Evolutionary conservation across 2,329 filamentous ascomycete species (phyloP).

Genomic region (Bipolaris bicolor): DNA sequence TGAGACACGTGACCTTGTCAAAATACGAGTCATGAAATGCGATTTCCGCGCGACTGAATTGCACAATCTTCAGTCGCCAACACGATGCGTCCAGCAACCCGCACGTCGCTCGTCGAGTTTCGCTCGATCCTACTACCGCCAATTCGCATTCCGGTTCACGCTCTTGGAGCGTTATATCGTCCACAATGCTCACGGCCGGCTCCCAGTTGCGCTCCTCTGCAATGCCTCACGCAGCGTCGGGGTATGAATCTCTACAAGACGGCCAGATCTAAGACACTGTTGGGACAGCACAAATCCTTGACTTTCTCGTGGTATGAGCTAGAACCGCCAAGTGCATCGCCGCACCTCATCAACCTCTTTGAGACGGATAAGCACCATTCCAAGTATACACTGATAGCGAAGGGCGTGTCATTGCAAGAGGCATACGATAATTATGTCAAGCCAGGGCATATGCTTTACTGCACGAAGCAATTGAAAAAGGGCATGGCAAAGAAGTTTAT

Average conservation of each 20-base stretch:
- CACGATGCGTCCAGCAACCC: slow-evolving; percentile 23
- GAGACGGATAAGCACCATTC: slow-evolving; percentile 2
- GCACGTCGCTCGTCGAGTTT: slow-evolving; percentile 22
- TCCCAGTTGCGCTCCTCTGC: slow-evolving; percentile 8
- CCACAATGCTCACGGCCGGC: slow-evolving; percentile 18
- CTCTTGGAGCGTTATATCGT: slow-evolving; percentile 20
- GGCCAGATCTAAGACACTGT: slow-evolving; percentile 28
- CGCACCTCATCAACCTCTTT: slow-evolving; percentile 30
- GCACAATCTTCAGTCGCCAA: slow-evolving; percentile 5
- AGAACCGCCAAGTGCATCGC: slow-evolving; percentile 12
- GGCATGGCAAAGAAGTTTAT: slow-evolving; percentile 4
- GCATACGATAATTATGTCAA: slow-evolving; percentile 26
- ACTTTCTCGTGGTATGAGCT: slow-evolving; percentile 21
- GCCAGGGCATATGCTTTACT: slow-evolving; percentile 31
- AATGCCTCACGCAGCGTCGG: slow-evolving; percentile 30
- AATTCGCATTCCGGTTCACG: slow-evolving; percentile 18
- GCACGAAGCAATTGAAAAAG: slow-evolving; percentile 8
- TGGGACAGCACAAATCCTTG: slow-evolving; percentile 38
- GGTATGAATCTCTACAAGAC: slow-evolving; percentile 38
- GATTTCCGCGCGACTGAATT: not conserved
- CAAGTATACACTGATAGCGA: slow-evolving; percentile 10
- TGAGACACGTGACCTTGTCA: not conserved
- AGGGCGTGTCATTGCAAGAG: slow-evolving; percentile 27
- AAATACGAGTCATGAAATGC: slow-evolving; percentile 8
- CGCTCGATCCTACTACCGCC: slow-evolving; percentile 30